Evolutionary conservation across 495 filamentous ascomycete genomes (phyloP), one percentile per base, ranked within the genome.

Genomic region (Parachaetomium inaequale): DNA sequence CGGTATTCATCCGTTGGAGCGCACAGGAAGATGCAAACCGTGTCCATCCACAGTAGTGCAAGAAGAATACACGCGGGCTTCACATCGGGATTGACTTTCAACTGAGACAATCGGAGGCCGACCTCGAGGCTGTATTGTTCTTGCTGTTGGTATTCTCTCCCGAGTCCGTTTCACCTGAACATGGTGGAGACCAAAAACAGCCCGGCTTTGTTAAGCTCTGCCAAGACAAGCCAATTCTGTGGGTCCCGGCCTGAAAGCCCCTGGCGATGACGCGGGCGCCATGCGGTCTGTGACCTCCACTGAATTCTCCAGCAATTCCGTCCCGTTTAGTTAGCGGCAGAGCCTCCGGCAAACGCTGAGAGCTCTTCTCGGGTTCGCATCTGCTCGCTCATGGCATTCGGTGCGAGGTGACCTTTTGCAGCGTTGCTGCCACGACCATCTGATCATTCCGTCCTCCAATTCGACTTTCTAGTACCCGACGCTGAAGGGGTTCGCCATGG

Each of bases 381-480:
- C 26, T 38, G 29, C 42, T 50, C 12, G n/a, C 17, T 57, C 21
- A 70, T 70, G 67, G 66, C 62, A 55, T 63, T 55, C 26, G 19
- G 50, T 42, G 32, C 43, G 31, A 68, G 69, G 65, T 69, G 64
- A 70, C 57, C 21, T 57, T 55, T 36, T 50, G 63, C 67, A 62
- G 64, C 61, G 42, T 55, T 54, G 69, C 69, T 68, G 70, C 60
- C 29, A 15, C 36, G 42, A 58, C 2, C 47, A 43, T 55, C 23
- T 47, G 4, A 19, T 12, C 12, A 31, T 23, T 28, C 15, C 12
- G 19, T 12, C 28, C 10, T 17, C 51, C 14, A 19, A 47, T 12
- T 19, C 45, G 15, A 46, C 36, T 40, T 40, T 40, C 12, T 17
- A 2, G 4, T 40, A n/a, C 17, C 36, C 36, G 36, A 40, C 36